Evolutionary conservation across 2,329 filamentous ascomycete species (phyloP).

Genomic region (Penicillium sp.): DNA sequence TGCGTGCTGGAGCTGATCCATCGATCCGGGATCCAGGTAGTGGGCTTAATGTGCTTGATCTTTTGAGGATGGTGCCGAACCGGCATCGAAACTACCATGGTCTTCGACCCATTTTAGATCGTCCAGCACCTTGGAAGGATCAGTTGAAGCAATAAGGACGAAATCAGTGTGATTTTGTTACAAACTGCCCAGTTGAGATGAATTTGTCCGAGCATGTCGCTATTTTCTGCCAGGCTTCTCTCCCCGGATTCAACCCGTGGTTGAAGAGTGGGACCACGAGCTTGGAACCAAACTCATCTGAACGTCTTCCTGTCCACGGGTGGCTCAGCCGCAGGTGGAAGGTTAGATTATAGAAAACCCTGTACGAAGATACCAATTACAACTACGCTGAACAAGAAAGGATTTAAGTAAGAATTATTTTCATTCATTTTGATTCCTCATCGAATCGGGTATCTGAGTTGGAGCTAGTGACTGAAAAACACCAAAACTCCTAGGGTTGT

Average conservation of each 20-base stretch:
- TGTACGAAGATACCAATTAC: background rate
- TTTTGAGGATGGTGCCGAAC: constrained; percentile 6
- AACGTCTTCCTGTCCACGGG: background rate
- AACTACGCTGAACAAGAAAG: background rate
- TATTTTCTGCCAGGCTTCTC: background rate
- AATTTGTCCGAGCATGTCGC: background rate
- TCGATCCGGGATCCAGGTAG: constrained; percentile 17
- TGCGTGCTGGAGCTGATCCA: constrained; percentile 24
- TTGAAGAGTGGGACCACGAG: background rate
- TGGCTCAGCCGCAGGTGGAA: background rate
- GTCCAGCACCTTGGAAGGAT: constrained; percentile 7
- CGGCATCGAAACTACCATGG: background rate
- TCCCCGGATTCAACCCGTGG: background rate
- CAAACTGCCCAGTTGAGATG: background rate
- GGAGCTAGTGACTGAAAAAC: background rate
- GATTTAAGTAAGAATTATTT: background rate
- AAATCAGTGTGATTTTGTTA: background rate
- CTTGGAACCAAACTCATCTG: background rate
- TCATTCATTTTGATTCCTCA: constrained; percentile 10
- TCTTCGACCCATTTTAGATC: constrained; percentile 11
- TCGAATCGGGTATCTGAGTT: constrained; percentile 15
- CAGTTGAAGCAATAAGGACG: background rate
- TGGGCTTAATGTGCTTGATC: constrained; percentile 8
- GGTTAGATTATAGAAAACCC: background rate
- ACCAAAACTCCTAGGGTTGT: background rate